phyloP scores from a whole-genome alignment of 345 rosid species.

The Geranium brycei region DNA sequence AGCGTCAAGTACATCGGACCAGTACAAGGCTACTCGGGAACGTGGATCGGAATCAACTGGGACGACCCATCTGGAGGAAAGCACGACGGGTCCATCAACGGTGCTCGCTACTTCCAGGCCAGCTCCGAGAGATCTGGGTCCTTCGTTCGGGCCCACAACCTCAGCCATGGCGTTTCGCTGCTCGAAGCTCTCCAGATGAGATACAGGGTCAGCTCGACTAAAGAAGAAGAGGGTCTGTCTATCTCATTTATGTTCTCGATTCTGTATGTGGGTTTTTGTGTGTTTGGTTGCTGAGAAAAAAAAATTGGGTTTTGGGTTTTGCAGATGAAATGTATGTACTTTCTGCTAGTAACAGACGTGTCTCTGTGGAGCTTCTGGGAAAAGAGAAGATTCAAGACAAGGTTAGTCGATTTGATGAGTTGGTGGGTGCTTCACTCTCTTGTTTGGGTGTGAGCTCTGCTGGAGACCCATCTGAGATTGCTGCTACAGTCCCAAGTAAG shows the following conservation, averaged over 20 bases:
- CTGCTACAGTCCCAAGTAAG: conserved; percentile 49
- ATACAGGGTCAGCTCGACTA: conserved; percentile 43
- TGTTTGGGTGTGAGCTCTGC: conserved; percentile 65
- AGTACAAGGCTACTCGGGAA: conserved; percentile 52
- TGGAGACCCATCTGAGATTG: conserved; percentile 40
- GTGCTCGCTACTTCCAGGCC: conserved; percentile 57
- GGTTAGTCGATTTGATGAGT: conserved; percentile 61
- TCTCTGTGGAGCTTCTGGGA: conserved; percentile 66
- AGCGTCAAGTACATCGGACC: conserved; percentile 56
- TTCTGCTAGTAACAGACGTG: conserved; percentile 61
- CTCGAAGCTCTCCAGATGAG: conserved; percentile 58
- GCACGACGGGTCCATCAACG: conserved; percentile 68
- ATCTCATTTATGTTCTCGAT: conserved; percentile 16
- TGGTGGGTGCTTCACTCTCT: conserved; percentile 52
- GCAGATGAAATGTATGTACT: conserved; percentile 94
- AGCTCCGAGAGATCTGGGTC: conserved; percentile 53
- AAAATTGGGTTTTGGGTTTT: neutral
- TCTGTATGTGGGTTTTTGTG: neutral
- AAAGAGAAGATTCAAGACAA: conserved; percentile 70
- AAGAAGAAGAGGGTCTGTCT: conserved; percentile 63
- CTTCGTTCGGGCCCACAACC: conserved; percentile 48
- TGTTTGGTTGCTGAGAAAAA: neutral
- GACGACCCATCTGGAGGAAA: conserved; percentile 59
- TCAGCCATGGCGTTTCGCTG: conserved; percentile 53
- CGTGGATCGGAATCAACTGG: conserved; percentile 86